Base-by-base conservation (phyloP, 2,329 filamentous ascomycete genomes). In the Scleromitrula shiraiana region DNA sequence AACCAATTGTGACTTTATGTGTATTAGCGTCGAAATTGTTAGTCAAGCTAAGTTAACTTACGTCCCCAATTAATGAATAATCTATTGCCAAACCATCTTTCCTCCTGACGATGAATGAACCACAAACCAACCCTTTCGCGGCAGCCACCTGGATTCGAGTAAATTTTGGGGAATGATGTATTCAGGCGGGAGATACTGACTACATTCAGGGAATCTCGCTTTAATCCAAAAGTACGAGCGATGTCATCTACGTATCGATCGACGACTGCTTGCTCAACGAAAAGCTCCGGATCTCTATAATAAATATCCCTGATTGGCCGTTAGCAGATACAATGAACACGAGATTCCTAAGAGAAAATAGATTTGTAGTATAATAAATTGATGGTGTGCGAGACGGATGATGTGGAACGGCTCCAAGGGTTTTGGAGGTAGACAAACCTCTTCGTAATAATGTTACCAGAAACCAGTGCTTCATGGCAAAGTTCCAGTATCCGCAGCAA, bases 171-270 rank as follows among this genome's bases (percentile, higher is more conserved):
- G 7, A 30, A 23, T 17, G 7, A 6, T 33, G 12, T 14, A 14
- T n/a, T 26, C 5, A n/a, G 10, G n/a, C 8, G 17, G 2, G 12
- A 58, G 8, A 6, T 10, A 41, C 76, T 44, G 62, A 88, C 85
- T 59, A 94, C 81, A 50, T 88, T 88, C 17, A 93, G 67, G 14
- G 76, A 71, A 47, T 77, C 72, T 27, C 88, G 75, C 5, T 77
- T 70, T 7, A 86, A 67, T 0, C 74, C 73, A 14, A 93, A 74
- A 0, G 85, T 88, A 47, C 74, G 79, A 0, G 86, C 84, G 29
- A 94, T 67, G 53, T 86, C 82, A 58, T 93, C 85, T 0, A 93
- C 77, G 38, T 87, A 78, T 24, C 73, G 72, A 61, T 93, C 82
- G 0, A 93, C 85, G 12, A 78, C 71, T 14, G 65, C 62, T 62